Conservation (phyloP, 1,284 basidiomycete species). For the Rhodotorula sp. region DNA sequence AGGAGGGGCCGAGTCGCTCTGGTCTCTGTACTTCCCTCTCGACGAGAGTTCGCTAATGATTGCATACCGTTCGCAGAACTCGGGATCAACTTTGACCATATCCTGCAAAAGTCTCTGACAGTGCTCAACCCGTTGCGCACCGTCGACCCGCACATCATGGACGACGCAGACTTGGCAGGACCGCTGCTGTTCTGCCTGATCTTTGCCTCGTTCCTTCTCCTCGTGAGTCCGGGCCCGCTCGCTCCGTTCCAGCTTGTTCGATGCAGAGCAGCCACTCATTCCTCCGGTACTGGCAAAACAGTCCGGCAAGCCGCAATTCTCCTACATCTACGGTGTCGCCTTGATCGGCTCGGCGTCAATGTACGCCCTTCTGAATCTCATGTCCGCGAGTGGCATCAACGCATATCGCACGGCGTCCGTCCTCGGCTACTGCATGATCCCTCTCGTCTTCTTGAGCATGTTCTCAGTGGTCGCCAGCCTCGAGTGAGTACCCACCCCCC, state of each 20-base stretch:
- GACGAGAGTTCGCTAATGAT: no score
- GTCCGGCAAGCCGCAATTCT: conserved; percentile 98
- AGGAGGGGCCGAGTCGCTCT: not conserved
- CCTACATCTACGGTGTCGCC: conserved; percentile 97
- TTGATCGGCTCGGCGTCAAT: conserved; percentile 90
- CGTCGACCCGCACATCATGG: conserved; percentile 95
- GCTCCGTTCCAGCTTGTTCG: not conserved
- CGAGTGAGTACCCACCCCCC: conserved; percentile 61
- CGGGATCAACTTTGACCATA: conserved; percentile 96
- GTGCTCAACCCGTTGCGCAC: conserved; percentile 87
- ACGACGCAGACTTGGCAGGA: conserved; percentile 96
- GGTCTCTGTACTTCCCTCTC: not conserved
- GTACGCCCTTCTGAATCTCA: conserved; percentile 93
- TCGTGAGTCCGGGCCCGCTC: conserved; percentile 61
- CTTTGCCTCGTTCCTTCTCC: conserved; percentile 84
- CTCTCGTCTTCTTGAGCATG: conserved; percentile 93
- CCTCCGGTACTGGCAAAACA: conserved; percentile 48
- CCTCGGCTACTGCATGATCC: conserved; percentile 92
- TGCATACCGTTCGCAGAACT: conserved; percentile 62
- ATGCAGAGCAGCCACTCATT: not conserved
- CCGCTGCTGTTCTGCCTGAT: conserved; percentile 92
- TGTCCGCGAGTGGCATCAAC: conserved; percentile 94
- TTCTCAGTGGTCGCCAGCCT: conserved; percentile 83
- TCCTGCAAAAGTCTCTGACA: conserved; percentile 87
- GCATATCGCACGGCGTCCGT: conserved; percentile 94